phyloP scores from a whole-genome alignment of 2,329 filamentous ascomycete genomes.

The Cercospora sp. region DNA sequence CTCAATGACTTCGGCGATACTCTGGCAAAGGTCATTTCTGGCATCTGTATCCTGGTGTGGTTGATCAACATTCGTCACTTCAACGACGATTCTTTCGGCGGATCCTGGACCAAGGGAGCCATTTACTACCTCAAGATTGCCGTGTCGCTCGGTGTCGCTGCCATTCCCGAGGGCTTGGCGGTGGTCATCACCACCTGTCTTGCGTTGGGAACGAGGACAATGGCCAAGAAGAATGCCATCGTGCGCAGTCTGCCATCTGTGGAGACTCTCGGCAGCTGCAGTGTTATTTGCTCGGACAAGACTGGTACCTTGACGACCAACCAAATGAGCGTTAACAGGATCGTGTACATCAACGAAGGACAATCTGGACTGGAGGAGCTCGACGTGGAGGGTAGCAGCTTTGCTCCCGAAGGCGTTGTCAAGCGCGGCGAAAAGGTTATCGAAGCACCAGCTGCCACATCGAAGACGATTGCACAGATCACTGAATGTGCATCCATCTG shows the following conservation, averaged over 20 bases:
- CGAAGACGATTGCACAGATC: conserved; percentile 77
- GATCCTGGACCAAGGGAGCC: conserved; percentile 84
- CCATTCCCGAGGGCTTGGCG: conserved; percentile 94
- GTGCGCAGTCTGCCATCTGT: conserved; percentile 95
- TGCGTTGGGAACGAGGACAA: conserved; percentile 92
- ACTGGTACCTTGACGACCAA: conserved; percentile 97
- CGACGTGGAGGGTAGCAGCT: conserved; percentile 89
- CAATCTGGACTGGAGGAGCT: conserved; percentile 79
- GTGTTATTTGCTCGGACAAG: conserved; percentile 99
- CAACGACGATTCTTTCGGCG: conserved; percentile 88
- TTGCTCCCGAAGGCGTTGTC: conserved; percentile 78
- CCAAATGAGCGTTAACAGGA: conserved; percentile 96
- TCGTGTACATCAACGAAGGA: conserved; percentile 76
- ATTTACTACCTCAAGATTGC: conserved; percentile 99
- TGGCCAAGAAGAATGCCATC: conserved; percentile 97
- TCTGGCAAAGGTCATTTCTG: conserved; percentile 95
- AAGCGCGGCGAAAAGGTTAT: conserved; percentile 65
- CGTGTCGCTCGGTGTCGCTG: conserved; percentile 94
- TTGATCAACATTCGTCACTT: conserved; percentile 98
- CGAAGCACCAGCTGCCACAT: conserved; percentile 67
- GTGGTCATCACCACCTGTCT: conserved; percentile 99
- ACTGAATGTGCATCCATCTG: conserved; percentile 71
- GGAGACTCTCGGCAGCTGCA: conserved; percentile 97
- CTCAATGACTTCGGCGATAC: conserved; percentile 96
- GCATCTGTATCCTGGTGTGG: conserved; percentile 96